Conservation (phyloP, 1,284 basidiomycete genomes). For the Ustilago sp. region DNA sequence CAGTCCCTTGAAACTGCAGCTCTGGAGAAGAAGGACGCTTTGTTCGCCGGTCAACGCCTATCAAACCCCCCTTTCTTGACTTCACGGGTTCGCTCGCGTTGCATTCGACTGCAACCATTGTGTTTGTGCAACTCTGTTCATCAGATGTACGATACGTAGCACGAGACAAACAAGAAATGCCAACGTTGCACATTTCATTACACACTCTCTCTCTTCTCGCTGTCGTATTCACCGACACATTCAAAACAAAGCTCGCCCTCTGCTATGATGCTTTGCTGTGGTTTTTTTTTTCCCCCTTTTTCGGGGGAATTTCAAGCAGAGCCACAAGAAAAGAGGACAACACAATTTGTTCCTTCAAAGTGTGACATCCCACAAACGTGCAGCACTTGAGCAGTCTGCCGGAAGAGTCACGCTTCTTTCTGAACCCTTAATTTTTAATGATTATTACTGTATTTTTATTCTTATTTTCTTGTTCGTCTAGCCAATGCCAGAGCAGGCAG, state of each 20-base stretch:
- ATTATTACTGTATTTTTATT: neutral
- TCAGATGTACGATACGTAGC: neutral
- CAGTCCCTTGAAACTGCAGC: slow-evolving; percentile 3
- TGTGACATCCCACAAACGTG: neutral
- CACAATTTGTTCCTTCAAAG: neutral
- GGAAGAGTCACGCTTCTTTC: neutral
- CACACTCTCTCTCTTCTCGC: neutral
- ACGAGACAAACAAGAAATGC: neutral
- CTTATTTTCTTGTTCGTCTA: neutral
- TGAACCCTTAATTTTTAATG: neutral
- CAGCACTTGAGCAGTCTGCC: neutral
- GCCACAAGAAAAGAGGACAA: slow-evolving; percentile 3
- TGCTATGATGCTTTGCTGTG: neutral
- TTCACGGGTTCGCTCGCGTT: slow-evolving; percentile 1
- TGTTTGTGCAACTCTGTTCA: neutral
- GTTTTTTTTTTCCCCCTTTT: neutral
- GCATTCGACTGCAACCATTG: neutral
- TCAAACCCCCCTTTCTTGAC: neutral
- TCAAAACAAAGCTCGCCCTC: neutral
- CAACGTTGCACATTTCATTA: neutral
- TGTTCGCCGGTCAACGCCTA: slow-evolving; percentile 5
- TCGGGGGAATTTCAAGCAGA: neutral
- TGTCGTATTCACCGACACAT: neutral
- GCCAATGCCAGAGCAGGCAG: neutral
- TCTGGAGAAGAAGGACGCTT: neutral